A percentile compares a stretch with the other conserved stretches of the same genome.
Conservation (phyloP, 2,329 filamentous ascomycete genomes). For the Fusarium temperatum region DNA sequence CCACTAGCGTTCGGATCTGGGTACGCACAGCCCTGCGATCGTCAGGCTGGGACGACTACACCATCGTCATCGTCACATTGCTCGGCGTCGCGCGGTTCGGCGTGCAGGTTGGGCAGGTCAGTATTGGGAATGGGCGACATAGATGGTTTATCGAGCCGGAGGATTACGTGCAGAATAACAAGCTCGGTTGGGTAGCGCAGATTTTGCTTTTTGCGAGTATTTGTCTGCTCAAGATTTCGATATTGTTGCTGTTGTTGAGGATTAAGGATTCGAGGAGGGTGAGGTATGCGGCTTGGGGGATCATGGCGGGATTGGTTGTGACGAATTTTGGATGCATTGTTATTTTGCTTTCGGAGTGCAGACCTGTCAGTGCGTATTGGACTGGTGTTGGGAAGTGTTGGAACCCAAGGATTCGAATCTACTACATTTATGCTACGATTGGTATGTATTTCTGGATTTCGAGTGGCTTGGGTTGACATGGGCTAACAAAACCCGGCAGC, state of each 20-base stretch:
- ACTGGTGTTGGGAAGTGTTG: constrained; percentile 44
- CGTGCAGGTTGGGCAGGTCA: constrained; percentile 47
- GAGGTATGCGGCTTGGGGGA: constrained; percentile 43
- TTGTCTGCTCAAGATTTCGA: constrained; percentile 53
- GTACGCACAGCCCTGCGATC: constrained; percentile 43
- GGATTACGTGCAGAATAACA: constrained; percentile 49
- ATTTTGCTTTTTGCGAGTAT: constrained; percentile 52
- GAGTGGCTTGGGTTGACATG: no score
- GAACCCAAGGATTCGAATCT: constrained; percentile 46
- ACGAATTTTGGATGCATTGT: constrained; percentile 46
- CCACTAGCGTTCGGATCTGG: constrained; percentile 46
- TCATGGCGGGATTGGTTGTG: constrained; percentile 45
- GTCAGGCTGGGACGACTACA: constrained; percentile 51
- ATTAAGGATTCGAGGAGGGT: constrained; percentile 50
- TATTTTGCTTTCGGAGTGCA: constrained; percentile 47
- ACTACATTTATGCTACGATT: constrained; percentile 48
- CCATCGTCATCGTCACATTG: constrained; percentile 44
- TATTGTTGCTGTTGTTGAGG: constrained; percentile 52
- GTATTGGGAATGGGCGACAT: constrained; percentile 52
- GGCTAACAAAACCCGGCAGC: background rate
- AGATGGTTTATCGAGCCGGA: constrained; percentile 45
- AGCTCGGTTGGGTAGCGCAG: constrained; percentile 52
- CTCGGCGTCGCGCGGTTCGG: constrained; percentile 45
- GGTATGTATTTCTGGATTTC: background rate
- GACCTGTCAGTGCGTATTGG: constrained; percentile 46